These are phyloP conservation scores for Diaporthe velutina DNA, from an alignment of 2,329 filamentous ascomycete genomes.

Conservation along the genomic window DNA sequence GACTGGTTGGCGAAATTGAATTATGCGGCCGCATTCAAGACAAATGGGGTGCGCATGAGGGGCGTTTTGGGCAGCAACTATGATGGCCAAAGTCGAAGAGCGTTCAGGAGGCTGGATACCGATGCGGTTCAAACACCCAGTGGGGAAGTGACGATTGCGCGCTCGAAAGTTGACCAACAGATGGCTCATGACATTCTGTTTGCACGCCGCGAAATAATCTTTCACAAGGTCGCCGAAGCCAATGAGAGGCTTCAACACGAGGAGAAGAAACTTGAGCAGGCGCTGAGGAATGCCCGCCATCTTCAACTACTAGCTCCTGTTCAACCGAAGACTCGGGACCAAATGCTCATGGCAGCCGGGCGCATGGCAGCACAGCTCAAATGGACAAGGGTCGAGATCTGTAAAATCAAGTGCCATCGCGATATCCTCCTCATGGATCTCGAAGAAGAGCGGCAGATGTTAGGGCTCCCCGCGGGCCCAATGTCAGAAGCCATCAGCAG, in stretches of 20 bases:
- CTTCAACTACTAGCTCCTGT: conserved; percentile 90
- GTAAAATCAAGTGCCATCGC: conserved; percentile 89
- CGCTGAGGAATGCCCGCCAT: conserved; percentile 91
- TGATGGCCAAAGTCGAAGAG: conserved; percentile 82
- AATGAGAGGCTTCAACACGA: conserved; percentile 81
- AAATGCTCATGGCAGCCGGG: conserved; percentile 86
- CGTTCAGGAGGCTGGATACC: conserved; percentile 79
- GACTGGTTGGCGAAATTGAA: conserved; percentile 98
- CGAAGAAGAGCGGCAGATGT: conserved; percentile 76
- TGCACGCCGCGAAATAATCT: conserved; percentile 85
- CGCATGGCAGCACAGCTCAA: conserved; percentile 89
- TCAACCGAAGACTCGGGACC: conserved; percentile 88
- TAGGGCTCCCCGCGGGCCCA: conserved; percentile 48
- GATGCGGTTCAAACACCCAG: conserved; percentile 77
- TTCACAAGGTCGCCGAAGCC: conserved; percentile 84
- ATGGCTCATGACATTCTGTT: conserved; percentile 88
- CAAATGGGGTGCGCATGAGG: conserved; percentile 90
- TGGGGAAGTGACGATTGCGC: conserved; percentile 80
- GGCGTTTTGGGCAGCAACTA: conserved; percentile 88
- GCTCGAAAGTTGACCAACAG: conserved; percentile 81
- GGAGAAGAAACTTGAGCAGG: conserved; percentile 83
- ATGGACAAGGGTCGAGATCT: conserved; percentile 95
- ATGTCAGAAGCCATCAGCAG: conserved; percentile 41
- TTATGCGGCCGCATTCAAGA: conserved; percentile 94
- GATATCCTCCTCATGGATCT: conserved; percentile 90